A percentile compares a stretch with the other conserved stretches of the same genome.
Conservation (phyloP, 441 rosid genomes). For the Biscutella auriculata region DNA sequence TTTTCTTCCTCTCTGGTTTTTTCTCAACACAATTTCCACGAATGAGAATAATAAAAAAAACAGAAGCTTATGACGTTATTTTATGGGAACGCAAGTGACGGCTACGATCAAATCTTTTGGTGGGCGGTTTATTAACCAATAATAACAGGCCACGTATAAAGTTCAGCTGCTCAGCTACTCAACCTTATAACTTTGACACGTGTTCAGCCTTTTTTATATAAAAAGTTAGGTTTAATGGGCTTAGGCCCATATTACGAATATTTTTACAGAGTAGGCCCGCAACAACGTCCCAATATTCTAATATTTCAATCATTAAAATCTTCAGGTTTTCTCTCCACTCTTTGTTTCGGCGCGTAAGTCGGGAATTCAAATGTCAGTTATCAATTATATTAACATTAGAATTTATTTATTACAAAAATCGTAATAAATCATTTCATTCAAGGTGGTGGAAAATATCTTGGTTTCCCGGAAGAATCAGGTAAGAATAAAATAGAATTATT, state of each 20-base stretch:
- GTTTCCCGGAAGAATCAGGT: too few species aligned
- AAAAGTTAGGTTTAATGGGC: constrained; percentile 5
- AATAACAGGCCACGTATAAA: background rate
- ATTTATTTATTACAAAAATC: too few species aligned
- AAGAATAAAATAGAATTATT: too few species aligned
- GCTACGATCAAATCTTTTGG: constrained; percentile 25
- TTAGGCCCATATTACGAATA: background rate
- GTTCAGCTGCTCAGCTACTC: background rate
- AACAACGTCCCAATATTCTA: background rate
- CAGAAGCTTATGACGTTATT: constrained; percentile 15
- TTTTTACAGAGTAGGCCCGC: background rate
- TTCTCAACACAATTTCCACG: background rate
- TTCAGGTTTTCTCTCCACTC: background rate
- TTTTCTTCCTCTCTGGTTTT: background rate
- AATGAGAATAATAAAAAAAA: too few species aligned
- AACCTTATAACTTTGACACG: background rate
- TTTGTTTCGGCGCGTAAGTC: background rate
- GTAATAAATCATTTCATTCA: too few species aligned
- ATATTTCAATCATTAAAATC: background rate
- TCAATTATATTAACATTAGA: too few species aligned
- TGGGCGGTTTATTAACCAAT: background rate
- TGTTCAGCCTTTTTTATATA: background rate
- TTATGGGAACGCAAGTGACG: constrained; percentile 28
- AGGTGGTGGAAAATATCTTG: too few species aligned
- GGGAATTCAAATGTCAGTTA: background rate